Percentiles rank a stretch among this genome's conserved stretches.
Evolutionary conservation across 2,329 filamentous ascomycete genomes (phyloP).

Genomic region (Verticillium klebahnii): DNA sequence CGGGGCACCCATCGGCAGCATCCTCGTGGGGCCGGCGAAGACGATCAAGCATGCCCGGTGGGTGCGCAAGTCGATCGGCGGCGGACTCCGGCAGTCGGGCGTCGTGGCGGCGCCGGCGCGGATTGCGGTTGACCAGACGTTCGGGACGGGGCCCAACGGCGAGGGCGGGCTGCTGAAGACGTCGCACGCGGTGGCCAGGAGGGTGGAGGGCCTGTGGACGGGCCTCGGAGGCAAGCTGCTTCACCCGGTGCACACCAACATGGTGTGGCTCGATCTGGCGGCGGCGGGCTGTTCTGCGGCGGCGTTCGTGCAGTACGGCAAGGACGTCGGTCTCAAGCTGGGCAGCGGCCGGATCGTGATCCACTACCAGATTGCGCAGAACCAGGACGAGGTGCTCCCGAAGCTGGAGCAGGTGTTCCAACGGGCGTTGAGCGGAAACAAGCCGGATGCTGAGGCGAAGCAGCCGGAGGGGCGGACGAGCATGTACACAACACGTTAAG

Average conservation of each 20-base stretch:
- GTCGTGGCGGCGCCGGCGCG: slow-evolving; percentile 67
- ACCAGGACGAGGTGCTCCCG: slow-evolving; percentile 53
- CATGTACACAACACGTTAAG: slow-evolving; percentile 10
- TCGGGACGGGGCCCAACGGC: slow-evolving; percentile 30
- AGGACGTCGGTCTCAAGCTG: slow-evolving; percentile 37
- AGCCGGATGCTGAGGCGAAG: neutral
- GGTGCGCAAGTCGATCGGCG: slow-evolving; percentile 67
- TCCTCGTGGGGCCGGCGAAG: slow-evolving; percentile 53
- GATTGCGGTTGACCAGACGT: slow-evolving; percentile 55
- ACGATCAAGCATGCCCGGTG: slow-evolving; percentile 35
- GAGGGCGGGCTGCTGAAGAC: slow-evolving; percentile 52
- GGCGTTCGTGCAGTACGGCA: slow-evolving; percentile 33
- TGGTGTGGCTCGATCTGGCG: slow-evolving; percentile 78
- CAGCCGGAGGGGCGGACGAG: slow-evolving; percentile 4
- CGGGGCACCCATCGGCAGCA: slow-evolving; percentile 74
- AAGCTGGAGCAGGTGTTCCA: slow-evolving; percentile 53
- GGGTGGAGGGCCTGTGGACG: slow-evolving; percentile 66
- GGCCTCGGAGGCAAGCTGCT: slow-evolving; percentile 62
- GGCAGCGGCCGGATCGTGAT: slow-evolving; percentile 38
- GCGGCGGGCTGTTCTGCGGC: slow-evolving; percentile 42
- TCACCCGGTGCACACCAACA: slow-evolving; percentile 80
- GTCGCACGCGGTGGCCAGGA: slow-evolving; percentile 59
- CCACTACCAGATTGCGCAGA: slow-evolving; percentile 58
- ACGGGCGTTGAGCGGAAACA: slow-evolving; percentile 21
- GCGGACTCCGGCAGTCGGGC: slow-evolving; percentile 69